Evolutionary conservation across 2,329 filamentous ascomycete species (phyloP), one percentile per base, ranked within the genome.

Genomic region (Phaeophleospora eucalypticola): DNA sequence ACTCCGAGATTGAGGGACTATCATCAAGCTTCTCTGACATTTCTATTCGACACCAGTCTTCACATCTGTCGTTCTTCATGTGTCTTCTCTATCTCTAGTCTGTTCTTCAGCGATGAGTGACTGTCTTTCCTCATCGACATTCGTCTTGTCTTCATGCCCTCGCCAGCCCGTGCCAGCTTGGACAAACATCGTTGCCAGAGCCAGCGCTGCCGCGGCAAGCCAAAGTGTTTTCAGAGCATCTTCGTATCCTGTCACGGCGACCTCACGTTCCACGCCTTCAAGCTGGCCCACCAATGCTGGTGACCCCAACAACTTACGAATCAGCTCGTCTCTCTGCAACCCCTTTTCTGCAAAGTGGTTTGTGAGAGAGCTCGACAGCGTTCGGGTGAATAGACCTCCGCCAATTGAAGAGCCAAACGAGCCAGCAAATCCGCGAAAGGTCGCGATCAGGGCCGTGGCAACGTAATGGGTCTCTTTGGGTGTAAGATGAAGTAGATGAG

Each of bases 391-490:
- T 43, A 87, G 73, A 0, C 88, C 88, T 2, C 88, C 87, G 2
- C 87, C 86, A 39, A 91, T 84, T 0, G 87, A 81, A 1, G 84
- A 85, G 2, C 88, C 87, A 58, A 94, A 93, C 42, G 82, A 86
- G 12, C 87, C 87, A 0, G 86, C 86, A 53, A 93, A 90, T 4
- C 86, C 86, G 3, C 89, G 78, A 67, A 91, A 91, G 1, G 87
- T 94, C 20, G 84, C 81, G 3, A 91, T 68, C 35, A 95, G 72
- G 10, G 86, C 85, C 0, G 84, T 88, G 2, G 85, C 81, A 41
- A 93, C 81, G 59, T 86, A 89, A 58, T 90, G 86, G 1, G 82
- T 80, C 4, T 79, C 74, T 0, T 79, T 73, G 0, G 73, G 71
- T 0, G 84, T 86, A 4, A 91, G 73, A 63, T 93, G 86, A 3